A percentile compares a stretch with the other conserved stretches of the same genome.
Conservation (phyloP, 1,139 yeast species). For the Taphrina wiesneri region DNA sequence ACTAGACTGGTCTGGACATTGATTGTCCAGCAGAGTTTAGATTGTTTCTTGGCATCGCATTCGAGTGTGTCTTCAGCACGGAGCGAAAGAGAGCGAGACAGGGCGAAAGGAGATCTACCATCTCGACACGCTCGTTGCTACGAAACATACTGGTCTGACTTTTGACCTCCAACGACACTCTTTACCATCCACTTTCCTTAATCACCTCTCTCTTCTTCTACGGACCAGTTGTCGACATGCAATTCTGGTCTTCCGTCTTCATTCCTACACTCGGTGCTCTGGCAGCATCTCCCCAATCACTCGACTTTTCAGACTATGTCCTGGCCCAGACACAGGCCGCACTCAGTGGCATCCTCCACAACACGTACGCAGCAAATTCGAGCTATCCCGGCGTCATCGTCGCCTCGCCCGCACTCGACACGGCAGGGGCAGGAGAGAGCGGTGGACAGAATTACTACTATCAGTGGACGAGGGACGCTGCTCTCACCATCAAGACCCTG, state of each 20-base stretch:
- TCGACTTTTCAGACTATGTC: conserved; percentile 16
- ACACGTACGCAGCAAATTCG: conserved; percentile 3
- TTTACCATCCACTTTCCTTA: no score
- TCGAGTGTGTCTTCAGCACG: no score
- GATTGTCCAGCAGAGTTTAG: no score
- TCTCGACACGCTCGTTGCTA: no score
- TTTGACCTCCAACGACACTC: no score
- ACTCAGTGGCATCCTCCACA: conserved; percentile 17
- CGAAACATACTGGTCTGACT: no score
- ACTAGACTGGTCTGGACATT: no score
- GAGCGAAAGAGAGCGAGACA: no score
- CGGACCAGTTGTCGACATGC: no score
- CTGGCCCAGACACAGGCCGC: conserved; percentile 23
- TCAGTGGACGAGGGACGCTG: conserved; percentile 91
- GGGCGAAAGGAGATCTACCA: no score
- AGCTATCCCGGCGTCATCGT: conserved; percentile 28
- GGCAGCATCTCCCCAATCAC: conserved; percentile 13
- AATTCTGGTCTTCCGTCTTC: background rate
- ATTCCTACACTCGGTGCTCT: conserved; percentile 7
- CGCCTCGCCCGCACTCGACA: conserved; percentile 32
- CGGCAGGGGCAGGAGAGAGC: conserved; percentile 24
- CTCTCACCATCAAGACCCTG: conserved; percentile 71
- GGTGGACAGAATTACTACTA: conserved; percentile 48
- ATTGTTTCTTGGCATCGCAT: no score
- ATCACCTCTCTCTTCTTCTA: background rate